Evolutionary conservation across 2,329 filamentous ascomycete species (phyloP), one percentile per base, ranked within the genome.

Genomic region (Diplocarpon mali): DNA sequence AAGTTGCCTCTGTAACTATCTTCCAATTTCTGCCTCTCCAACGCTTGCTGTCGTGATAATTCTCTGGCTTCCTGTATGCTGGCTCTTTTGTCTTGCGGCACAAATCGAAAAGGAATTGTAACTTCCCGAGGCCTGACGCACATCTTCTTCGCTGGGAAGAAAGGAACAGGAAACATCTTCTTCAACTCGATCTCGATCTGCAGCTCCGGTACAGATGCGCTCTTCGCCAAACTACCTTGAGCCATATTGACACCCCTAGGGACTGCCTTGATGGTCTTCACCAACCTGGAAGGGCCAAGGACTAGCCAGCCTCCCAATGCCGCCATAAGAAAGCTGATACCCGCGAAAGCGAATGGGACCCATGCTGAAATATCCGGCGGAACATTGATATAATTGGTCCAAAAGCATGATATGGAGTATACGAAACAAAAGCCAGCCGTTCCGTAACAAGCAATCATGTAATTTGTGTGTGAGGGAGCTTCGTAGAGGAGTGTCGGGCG

Each of bases 401-500:
- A 71, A 52, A 70, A 70, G 58, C 75, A 72, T 54, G 69, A 66
- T 38, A 66, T 62, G 2, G 71, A 68, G 55, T 71, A 76, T 31
- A 61, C 53, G 45, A 76, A 67, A 60, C 71, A 76, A 56, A 74
- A 72, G 16, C 68, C 48, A 2, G 73, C 73, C 20, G 75, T 71
- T 12, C 65, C 61, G 62, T 80, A 79, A 57, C 75, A 76, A 37
- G 75, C 73, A 53, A 75, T 58, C 50, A 81, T 70, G 61, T 79
- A 82, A 63, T 71, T 69, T 45, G 73, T 72, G 56, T 84, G 79
- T 1, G 78, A 77, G 12, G 77, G 76, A 1, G 74, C 72, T 55
- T 80, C 69, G 66, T 83, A 86, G 35, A 86, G 67, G 2, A 74
- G 62, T 7, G 80, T 77, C 5, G 73, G 69, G 1, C 68, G 64